A percentile compares a stretch with the other conserved stretches of the same genome.
Conservation (phyloP, 768 basidiomycete genomes). For the Porpolomopsis calyptriformis region DNA sequence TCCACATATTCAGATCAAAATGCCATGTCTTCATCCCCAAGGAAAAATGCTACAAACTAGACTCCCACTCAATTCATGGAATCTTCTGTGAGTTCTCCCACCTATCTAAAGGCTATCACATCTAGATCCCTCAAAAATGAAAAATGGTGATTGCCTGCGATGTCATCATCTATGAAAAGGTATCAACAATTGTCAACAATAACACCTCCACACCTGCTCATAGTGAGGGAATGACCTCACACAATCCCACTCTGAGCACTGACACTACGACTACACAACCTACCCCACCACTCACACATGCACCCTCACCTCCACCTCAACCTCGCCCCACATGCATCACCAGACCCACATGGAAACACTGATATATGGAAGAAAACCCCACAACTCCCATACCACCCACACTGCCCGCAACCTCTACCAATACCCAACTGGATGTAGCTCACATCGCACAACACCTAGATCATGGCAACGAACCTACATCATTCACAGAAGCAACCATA, state of each 20-base stretch:
- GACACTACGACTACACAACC: background rate
- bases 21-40: slow-evolving; percentile 6
- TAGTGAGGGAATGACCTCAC: slow-evolving; percentile 3
- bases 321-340: background rate
- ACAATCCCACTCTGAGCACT: background rate
- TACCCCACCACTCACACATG: background rate
- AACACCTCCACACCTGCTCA: background rate
- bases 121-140: background rate
- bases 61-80: background rate
- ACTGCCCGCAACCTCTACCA: background rate
- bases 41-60: slow-evolving; percentile 4
- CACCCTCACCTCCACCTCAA: background rate
- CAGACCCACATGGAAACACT: background rate
- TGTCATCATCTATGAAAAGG: slow-evolving; percentile 1
- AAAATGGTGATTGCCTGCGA: background rate
- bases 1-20: slow-evolving; percentile 19
- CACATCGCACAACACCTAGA: background rate
- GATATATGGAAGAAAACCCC: background rate
- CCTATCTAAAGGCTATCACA: background rate
- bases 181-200: background rate
- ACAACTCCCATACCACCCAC: too few species aligned
- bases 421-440: background rate
- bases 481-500: slow-evolving; percentile 12
- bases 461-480: background rate
- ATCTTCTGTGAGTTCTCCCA: background rate